Evolutionary conservation across 2,329 filamentous ascomycete genomes (phyloP), one percentile per base, ranked within the genome.

Genomic region (Plectosphaerella cucumerina): DNA sequence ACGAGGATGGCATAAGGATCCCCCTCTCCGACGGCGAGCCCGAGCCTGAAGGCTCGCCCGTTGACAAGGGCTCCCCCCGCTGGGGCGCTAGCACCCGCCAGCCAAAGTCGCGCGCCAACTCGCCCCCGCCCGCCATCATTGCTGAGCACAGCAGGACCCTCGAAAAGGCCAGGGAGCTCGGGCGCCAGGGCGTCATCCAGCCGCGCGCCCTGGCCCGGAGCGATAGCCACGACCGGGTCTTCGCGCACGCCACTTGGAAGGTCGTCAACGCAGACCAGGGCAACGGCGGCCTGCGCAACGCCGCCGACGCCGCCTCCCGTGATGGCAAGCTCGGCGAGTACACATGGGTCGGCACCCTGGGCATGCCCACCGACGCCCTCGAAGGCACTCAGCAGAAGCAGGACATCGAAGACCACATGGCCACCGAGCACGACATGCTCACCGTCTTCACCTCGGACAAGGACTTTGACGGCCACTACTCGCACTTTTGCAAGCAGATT

Each of bases 401-500:
- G 52, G 89, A 93, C 48, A 97, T 97, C 56, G 84, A 90, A 56
- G 88, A 94, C 64, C 83, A 82, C 50, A 72, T 97, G 9, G 85
- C 89, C 46, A 87, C 86, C 22, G 89, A 96, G 63, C 86, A 89
- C 65, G 84, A 94, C 59, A 91, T 90, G 61, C 70, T 96, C 58
- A 84, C 88, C 3, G 91, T 97, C 33, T 96, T 87, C 66, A 87
- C 89, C 67, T 88, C 84, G 54, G 93, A 97, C 71, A 90, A 87
- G 64, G 92, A 97, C 68, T 91, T 97, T 64, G 88, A 97, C 62
- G 91, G 92, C 1, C 92, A 96, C 70, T 97, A 97, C 65, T 84
- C 87, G 12, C 92, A 97, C 70, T 97, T 94, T 66, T 97, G 92
- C 84, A 97, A 97, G 74, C 90, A 93, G 64, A 96, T 97, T 50